Base-by-base conservation (phyloP, 106 monocot species). In the Allium cepa region DNA sequence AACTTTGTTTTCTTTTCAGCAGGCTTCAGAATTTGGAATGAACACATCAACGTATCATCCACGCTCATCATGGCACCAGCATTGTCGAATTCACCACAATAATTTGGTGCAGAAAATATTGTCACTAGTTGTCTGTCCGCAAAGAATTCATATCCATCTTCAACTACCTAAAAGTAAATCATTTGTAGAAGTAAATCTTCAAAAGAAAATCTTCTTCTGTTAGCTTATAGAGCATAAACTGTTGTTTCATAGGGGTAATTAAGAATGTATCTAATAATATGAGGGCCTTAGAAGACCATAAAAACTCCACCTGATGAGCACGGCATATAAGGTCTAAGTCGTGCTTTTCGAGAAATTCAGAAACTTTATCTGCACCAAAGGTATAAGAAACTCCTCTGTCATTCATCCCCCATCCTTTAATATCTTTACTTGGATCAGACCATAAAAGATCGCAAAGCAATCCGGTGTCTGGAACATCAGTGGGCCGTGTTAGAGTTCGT, bases 41-140 rank as follows among this genome's bases (percentile, higher is more conserved):
- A 81, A 63, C 80, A 81, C 76, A 76, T 72, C 51, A 81, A 66
- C 14, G 67, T 81, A 46, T 81, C 80, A 76, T 81, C 80, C n/a
- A 76, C 76, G 52, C 80, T 81, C 80, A 81, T 81, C 72, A 81
- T 81, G 46, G 80, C 80, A 68, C 80, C 80, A 46, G 80, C 80
- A 76, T 81, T 81, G 63, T 76, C 76, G 56, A 72, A 80, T 72
- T 81, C 80, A 22, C 80, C 80, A 59, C 76, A 72, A 63, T 81
- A 81, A 69, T 81, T 81, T 59, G 80, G 76, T 16, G 80, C 76
- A 0, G 80, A 81, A n/a, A 76, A 81, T 72, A 81, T 76, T 58
- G 75, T 80, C 46, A 81, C 80, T 2, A 81, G 76, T 64, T 76
- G 80, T 62, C 76, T 76, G 16, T 81, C 69, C 10, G 72, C 76